Percentiles rank a stretch among this genome's conserved stretches.
phyloP scores from a whole-genome alignment of 371 early-diverging fungal genomes.

The Rhizopus stolonifer region DNA sequence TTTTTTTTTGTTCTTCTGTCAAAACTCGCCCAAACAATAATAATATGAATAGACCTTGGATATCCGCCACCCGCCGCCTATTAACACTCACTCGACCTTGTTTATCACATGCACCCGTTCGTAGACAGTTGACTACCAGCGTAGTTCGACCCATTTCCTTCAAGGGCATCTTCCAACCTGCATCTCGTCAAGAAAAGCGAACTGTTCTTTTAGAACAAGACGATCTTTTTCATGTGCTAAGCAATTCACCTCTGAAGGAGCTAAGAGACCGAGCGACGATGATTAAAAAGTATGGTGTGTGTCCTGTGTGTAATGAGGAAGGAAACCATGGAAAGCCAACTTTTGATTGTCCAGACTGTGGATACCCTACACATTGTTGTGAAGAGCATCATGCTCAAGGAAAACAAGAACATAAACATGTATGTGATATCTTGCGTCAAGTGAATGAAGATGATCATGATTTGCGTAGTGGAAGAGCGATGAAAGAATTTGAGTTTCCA shows the following conservation, averaged over 20 bases:
- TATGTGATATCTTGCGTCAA: conserved; percentile 65
- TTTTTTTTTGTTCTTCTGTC: neutral
- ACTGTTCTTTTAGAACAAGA: conserved; percentile 50
- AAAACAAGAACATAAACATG: conserved; percentile 52
- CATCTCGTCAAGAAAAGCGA: conserved; percentile 1
- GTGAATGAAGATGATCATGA: conserved; percentile 86
- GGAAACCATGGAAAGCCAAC: conserved; percentile 39
- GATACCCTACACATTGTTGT: conserved; percentile 83
- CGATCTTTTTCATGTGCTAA: conserved; percentile 71
- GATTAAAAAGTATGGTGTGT: conserved; percentile 69
- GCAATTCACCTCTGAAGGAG: conserved; percentile 71
- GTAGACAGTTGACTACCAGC: conserved; percentile 18
- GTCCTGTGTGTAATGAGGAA: conserved; percentile 71
- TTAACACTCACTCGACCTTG: neutral
- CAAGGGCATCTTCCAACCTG: conserved; percentile 31
- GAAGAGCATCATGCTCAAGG: conserved; percentile 73
- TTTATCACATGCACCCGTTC: neutral
- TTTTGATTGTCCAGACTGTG: conserved; percentile 81
- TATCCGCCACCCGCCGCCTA: neutral
- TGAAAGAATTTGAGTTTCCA: conserved; percentile 85
- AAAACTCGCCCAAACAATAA: neutral
- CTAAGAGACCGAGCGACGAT: conserved; percentile 68
- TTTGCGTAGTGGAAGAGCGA: conserved; percentile 73
- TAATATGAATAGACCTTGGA: neutral
- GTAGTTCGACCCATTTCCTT: conserved; percentile 35